phyloP scores from a whole-genome alignment of 305 asterid genomes.

The Solanum hybrid region DNA sequence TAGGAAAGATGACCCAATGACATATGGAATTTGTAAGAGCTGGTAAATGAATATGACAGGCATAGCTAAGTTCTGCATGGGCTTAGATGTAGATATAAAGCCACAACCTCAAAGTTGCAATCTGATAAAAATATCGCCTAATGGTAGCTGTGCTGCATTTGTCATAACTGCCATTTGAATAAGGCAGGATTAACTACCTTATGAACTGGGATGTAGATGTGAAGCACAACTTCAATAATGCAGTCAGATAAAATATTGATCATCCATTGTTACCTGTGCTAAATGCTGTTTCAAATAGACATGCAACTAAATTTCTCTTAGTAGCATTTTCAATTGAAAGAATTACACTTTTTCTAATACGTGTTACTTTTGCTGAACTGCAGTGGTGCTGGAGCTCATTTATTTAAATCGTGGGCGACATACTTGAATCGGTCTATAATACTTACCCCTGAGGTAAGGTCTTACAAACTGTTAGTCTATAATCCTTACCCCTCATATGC shows the following conservation, averaged over 20 bases:
- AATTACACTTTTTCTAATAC: constrained; percentile 1
- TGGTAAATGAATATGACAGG: background rate
- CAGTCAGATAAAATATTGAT: background rate
- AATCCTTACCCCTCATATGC: background rate
- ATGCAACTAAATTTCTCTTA: background rate
- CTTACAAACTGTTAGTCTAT: background rate
- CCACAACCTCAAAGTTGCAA: background rate
- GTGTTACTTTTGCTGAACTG: constrained; percentile 9
- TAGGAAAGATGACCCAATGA: background rate
- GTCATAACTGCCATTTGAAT: background rate
- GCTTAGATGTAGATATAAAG: background rate
- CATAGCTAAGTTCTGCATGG: background rate
- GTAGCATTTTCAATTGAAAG: background rate
- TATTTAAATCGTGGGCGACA: constrained; percentile 91
- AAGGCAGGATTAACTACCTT: background rate
- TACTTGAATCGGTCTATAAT: constrained; percentile 82
- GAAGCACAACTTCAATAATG: background rate
- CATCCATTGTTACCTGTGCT: background rate
- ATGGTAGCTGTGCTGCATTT: background rate
- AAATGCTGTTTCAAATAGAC: background rate
- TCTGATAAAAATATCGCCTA: background rate
- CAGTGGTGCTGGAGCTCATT: constrained; percentile 99
- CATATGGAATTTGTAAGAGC: background rate
- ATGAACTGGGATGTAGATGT: background rate
- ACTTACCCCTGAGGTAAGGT: constrained; percentile 87